Percentiles rank a stretch among this genome's conserved stretches.
These are phyloP conservation scores for Neurospora tetrasperma DNA, from an alignment of 495 filamentous ascomycete genomes.

Conservation along the genomic window DNA sequence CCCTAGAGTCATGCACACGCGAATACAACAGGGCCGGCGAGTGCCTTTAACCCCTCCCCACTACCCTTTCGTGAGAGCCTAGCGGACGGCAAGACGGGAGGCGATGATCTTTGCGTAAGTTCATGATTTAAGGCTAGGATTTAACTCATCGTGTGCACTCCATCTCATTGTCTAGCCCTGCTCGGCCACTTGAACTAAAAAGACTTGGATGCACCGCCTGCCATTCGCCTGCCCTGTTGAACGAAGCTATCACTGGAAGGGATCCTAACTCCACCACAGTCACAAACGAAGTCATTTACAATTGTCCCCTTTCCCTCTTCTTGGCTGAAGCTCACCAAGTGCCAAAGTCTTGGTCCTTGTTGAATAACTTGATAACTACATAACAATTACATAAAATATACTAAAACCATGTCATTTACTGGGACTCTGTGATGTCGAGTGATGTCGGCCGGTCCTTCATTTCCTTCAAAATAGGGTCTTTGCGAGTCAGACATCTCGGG, in stretches of 20 bases:
- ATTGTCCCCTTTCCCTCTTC: not conserved
- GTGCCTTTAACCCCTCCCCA: not conserved
- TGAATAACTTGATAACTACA: not conserved
- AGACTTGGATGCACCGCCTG: not conserved
- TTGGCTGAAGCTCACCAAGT: not conserved
- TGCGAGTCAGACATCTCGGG: not conserved
- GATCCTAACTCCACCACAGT: not conserved
- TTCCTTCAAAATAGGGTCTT: not conserved
- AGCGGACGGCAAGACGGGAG: not conserved
- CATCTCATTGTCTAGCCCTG: not conserved
- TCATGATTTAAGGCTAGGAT: not conserved
- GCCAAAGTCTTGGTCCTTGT: not conserved
- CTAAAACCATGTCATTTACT: not conserved
- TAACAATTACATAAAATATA: not conserved
- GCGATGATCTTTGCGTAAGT: not conserved
- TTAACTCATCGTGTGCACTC: not conserved
- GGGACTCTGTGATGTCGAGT: not conserved
- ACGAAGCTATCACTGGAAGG: not conserved
- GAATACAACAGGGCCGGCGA: not conserved
- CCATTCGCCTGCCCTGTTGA: not conserved
- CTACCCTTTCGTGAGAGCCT: not conserved
- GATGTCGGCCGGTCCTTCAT: not conserved
- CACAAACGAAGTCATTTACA: not conserved
- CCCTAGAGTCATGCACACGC: not conserved
- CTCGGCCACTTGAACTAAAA: not conserved